Evolutionary conservation across 768 basidiomycete genomes (phyloP).

Genomic region (Russula lepida): DNA sequence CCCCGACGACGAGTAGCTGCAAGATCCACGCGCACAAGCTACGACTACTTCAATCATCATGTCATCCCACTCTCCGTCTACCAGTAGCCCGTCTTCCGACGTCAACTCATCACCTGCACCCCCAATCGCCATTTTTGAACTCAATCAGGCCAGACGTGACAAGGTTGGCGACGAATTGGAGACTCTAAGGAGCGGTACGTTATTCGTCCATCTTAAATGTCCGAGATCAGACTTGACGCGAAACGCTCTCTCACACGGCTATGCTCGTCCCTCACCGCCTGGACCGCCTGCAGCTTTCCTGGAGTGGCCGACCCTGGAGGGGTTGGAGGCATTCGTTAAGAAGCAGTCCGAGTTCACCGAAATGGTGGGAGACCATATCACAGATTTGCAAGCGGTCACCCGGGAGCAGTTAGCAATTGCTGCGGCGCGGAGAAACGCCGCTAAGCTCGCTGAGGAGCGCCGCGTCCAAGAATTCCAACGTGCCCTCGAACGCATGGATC

Average conservation of each 20-base stretch:
- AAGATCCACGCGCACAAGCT: too few species aligned
- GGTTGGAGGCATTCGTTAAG: conserved; percentile 2
- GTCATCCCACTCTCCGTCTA: not conserved
- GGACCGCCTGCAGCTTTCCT: not conserved
- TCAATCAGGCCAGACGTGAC: not conserved
- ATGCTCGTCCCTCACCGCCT: not conserved
- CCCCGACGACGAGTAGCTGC: not conserved
- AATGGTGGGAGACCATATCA: not conserved
- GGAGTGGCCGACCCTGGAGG: not conserved
- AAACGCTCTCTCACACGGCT: not conserved
- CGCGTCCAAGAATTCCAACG: not conserved
- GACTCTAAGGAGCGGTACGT: not conserved
- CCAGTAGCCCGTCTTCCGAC: not conserved
- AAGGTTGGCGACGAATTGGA: not conserved
- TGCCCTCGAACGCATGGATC: not conserved
- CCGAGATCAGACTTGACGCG: not conserved
- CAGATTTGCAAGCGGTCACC: not conserved
- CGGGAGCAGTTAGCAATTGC: not conserved
- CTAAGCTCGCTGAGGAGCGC: not conserved
- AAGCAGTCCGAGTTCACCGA: not conserved
- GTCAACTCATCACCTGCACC: not conserved
- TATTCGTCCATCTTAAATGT: not conserved
- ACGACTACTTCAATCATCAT: not conserved
- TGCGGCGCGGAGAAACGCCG: not conserved
- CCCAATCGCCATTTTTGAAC: not conserved